Conservation (phyloP, 1,139 yeast genomes). For the Saccharomyces hybrid region DNA sequence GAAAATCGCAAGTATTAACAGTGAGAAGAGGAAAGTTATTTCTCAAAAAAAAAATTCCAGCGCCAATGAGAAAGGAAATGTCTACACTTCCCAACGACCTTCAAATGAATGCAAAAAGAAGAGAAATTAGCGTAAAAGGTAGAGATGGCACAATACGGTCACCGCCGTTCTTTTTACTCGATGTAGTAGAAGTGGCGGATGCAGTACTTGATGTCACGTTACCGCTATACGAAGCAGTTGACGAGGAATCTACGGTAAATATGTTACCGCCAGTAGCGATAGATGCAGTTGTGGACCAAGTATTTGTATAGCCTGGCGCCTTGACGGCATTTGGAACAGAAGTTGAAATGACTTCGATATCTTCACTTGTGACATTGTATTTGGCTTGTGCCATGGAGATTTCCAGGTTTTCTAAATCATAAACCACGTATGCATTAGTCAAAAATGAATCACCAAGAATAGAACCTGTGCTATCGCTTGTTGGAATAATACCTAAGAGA, state of each 20-base stretch:
- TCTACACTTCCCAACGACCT: not conserved
- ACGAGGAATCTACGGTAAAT: slow-evolving; percentile 14
- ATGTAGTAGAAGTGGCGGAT: not conserved
- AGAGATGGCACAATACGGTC: not conserved
- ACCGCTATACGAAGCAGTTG: not conserved
- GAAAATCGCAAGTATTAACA: not conserved
- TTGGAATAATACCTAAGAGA: slow-evolving; percentile 31
- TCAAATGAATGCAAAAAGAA: not conserved
- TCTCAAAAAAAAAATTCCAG: not conserved
- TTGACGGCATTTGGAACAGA: slow-evolving; percentile 42
- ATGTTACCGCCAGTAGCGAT: slow-evolving; percentile 19
- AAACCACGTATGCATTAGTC: slow-evolving; percentile 66
- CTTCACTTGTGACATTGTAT: slow-evolving; percentile 33
- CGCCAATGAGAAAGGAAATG: not conserved
- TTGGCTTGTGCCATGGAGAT: slow-evolving; percentile 60
- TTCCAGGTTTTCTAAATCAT: slow-evolving; percentile 56
- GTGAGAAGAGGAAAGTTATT: too few species aligned
- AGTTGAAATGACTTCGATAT: slow-evolving; percentile 39
- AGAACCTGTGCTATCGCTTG: slow-evolving; percentile 21
- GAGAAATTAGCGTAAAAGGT: not conserved
- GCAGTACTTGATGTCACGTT: not conserved
- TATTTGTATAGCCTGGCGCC: slow-evolving; percentile 36
- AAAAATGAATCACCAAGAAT: slow-evolving; percentile 67
- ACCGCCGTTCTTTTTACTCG: not conserved
- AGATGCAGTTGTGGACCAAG: slow-evolving; percentile 28